Evolutionary conservation across 129 eudicot genomes (phyloP), one percentile per base, ranked within the genome.

Genomic region (Smallanthus sonchifolius): DNA sequence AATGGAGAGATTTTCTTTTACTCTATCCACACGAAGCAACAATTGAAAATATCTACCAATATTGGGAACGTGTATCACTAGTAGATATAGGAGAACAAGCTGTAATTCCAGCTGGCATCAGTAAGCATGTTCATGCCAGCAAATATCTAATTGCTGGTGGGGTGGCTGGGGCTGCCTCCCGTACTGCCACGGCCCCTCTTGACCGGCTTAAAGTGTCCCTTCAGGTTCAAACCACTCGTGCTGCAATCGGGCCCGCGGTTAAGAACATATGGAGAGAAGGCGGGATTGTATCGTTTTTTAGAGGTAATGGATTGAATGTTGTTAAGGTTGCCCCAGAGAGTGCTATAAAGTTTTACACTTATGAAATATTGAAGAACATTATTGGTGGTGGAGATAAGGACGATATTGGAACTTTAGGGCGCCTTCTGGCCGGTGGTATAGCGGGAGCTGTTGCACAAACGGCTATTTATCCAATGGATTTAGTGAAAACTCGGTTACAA

Each of bases 371-470:
- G 38, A 94, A 94, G 79, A 72, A 79, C 79, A 28, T 75, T 34
- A 86, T 93, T 9, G 92, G 87, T 7, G 98, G 98, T 36, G 94
- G 79, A 61, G 84, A 84, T 32, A 86, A 83, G 70, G 89, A 73
- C 15, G 89, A 90, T 68, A 85, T 93, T 2, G 98, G 98, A 65
- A 79, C 97, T 38, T 54, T 59, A 7, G 98, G 93, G 40, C 90
- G 98, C 52, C 89, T 93, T 42, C 69, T 88, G 59, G 90, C 98
- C n/a, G 98, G 97, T 9, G 97, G 98, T 75, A 35, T 93, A 80
- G 98, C 98, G 0, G 98, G 98, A 65, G 97, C 98, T 0, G 96
- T 90, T 69, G 98, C 98, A 3, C 98, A 94, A 74, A 85, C 98
- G 10, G 86, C 96, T 47, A 94, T 94, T 51, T 94, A 94, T 75